Percentiles rank a stretch among this genome's conserved stretches.
Conservation (phyloP, 805 yeast species). For the Sungouiella blattae region DNA sequence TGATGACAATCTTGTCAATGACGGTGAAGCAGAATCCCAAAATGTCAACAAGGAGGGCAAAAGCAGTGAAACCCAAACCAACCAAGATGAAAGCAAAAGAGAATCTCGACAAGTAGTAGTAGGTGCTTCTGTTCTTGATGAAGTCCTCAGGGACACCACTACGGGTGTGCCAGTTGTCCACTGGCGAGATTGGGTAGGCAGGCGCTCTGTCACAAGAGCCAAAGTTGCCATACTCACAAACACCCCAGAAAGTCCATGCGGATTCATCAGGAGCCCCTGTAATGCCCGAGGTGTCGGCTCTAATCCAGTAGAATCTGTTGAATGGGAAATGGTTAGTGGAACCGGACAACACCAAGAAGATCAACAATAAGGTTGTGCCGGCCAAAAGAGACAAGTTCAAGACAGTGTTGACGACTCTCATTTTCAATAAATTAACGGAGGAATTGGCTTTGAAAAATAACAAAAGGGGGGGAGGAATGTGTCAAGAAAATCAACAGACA, state of each 20-base stretch:
- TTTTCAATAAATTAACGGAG: constrained; percentile 6
- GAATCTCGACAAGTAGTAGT: constrained; percentile 63
- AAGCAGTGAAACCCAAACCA: constrained; percentile 59
- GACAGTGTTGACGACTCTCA: constrained; percentile 32
- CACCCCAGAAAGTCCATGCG: constrained; percentile 83
- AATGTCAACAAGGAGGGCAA: constrained; percentile 53
- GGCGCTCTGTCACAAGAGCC: constrained; percentile 52
- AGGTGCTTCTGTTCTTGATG: constrained; percentile 50
- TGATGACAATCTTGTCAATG: constrained; percentile 52
- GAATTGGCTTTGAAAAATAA: too few relatives aligned
- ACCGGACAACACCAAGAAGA: constrained; percentile 40
- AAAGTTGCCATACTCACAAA: constrained; percentile 60
- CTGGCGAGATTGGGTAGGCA: constrained; percentile 85
- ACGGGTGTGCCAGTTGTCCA: constrained; percentile 59
- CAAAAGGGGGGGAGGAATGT: neutral
- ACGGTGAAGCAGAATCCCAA: constrained; percentile 55
- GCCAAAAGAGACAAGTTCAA: constrained; percentile 39
- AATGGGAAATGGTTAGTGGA: constrained; percentile 18
- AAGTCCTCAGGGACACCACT: constrained; percentile 53
- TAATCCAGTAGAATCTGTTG: constrained; percentile 72
- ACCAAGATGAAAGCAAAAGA: constrained; percentile 60
- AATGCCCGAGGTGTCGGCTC: constrained; percentile 65
- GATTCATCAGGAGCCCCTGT: constrained; percentile 47
- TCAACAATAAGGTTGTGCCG: constrained; percentile 46
- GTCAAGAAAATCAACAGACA: too few relatives aligned